Evolutionary conservation across 2,329 filamentous ascomycete genomes (phyloP), one percentile per base, ranked within the genome.

Genomic region (Aspergillus brasiliensis): DNA sequence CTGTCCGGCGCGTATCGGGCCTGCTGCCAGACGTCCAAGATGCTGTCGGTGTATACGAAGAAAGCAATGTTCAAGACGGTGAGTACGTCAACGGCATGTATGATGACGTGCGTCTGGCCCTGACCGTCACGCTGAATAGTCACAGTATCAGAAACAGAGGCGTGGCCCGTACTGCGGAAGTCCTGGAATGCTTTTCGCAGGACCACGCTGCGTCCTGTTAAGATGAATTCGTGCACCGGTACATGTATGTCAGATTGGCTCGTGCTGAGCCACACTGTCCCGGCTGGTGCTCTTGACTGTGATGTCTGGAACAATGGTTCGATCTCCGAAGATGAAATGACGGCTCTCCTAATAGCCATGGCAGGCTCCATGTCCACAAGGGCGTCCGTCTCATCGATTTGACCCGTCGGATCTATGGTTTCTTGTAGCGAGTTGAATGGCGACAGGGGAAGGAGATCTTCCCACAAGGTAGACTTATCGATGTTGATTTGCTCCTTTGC

Each of bases 21-120:
- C 63, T 90, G 88, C 65, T 93, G 91, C 95, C 95, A 98, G 17
- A 93, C 90, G 60, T 95, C 91, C 31, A 97, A 82, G 15, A 93
- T 79, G 3, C 81, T 82, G 71, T 98, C 95, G 5, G 88, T 88
- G 73, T 98, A 98, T 7, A 89, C 72, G 69, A 91, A 97, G 8
- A 94, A 80, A 1, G 90, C 85, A 8, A 98, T 67, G 67, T 97
- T 94, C 58, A 97, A 79, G 6, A 97, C 71, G 0, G 91, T 89
- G 34, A 96, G 81, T 38, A 95, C 82, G 71, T 97, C 92, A 11
- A 94, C 77, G 1, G 86, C 84, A 19, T 86, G 79, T 55, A 98
- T 88, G 0, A 85, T 83, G 19, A 97, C 70, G 8, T 88, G 74
- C 1, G 82, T 77, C 47, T 82, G 84, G 5, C 82, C 82, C 17